Percentiles rank a stretch among this genome's conserved stretches.
These are phyloP conservation scores for Dactylellina haptotyla DNA, from an alignment of 2,329 filamentous ascomycete species.

Conservation along the genomic window DNA sequence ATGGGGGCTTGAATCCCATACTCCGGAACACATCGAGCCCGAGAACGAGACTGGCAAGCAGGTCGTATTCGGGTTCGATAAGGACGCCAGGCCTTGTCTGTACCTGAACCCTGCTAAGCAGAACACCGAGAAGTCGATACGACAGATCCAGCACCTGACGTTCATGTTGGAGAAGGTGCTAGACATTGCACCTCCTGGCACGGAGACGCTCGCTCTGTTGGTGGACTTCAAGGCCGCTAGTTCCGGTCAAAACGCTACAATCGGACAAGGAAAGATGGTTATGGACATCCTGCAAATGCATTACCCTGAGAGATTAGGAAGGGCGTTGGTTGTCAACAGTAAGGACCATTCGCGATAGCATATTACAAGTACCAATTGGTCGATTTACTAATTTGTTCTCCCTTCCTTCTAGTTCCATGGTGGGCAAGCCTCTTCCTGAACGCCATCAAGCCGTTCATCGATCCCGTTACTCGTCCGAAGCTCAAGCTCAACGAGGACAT, in stretches of 20 bases:
- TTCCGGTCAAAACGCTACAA: constrained; percentile 77
- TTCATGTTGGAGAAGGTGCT: constrained; percentile 94
- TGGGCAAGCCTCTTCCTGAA: constrained; percentile 92
- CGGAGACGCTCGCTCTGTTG: constrained; percentile 85
- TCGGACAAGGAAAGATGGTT: constrained; percentile 82
- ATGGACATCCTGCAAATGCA: constrained; percentile 92
- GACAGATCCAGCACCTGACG: constrained; percentile 91
- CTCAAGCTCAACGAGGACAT: constrained; percentile 98
- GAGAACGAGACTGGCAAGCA: constrained; percentile 99
- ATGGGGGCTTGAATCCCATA: constrained; percentile 79
- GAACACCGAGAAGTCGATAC: constrained; percentile 86
- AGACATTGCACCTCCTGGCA: constrained; percentile 84
- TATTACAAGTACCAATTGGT: not conserved
- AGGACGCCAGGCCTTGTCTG: constrained; percentile 82
- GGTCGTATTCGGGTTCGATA: constrained; percentile 86
- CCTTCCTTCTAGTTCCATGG: constrained; percentile 77
- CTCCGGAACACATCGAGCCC: constrained; percentile 85
- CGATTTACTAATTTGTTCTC: constrained; percentile 20
- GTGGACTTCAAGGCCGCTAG: constrained; percentile 90
- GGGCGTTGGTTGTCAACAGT: constrained; percentile 90
- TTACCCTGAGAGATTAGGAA: constrained; percentile 90
- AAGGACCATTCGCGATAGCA: constrained; percentile 48
- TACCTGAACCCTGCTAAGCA: constrained; percentile 90
- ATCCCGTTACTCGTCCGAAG: constrained; percentile 91
- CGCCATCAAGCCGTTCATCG: constrained; percentile 93